These are phyloP conservation scores for Ophiostoma montium DNA, from an alignment of 2,329 filamentous ascomycete species.

Conservation along the genomic window DNA sequence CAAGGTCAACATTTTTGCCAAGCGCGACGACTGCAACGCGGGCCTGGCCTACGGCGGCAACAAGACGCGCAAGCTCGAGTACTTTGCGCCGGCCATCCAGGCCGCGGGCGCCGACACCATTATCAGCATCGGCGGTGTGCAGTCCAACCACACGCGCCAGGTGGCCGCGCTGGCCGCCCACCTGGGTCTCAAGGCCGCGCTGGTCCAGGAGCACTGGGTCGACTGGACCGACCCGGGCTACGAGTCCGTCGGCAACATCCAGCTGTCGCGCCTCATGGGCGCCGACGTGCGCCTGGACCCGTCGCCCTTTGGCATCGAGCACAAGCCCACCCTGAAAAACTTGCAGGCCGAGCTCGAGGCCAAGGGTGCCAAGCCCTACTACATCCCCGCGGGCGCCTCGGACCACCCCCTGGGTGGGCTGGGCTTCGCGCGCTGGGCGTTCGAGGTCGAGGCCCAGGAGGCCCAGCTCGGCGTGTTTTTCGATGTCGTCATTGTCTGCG, in stretches of 20 bases:
- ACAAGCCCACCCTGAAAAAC: conserved; percentile 49
- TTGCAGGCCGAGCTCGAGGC: conserved; percentile 23
- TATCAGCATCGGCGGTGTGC: conserved; percentile 52
- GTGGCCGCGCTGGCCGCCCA: conserved; percentile 48
- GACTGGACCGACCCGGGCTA: conserved; percentile 46
- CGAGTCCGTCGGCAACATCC: conserved; percentile 54
- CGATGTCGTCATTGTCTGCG: conserved; percentile 53
- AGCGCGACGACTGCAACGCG: conserved; percentile 59
- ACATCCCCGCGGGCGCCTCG: conserved; percentile 57
- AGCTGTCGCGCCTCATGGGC: conserved; percentile 53
- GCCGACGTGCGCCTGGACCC: conserved; percentile 48
- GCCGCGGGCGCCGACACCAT: conserved; percentile 44
- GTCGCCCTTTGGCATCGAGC: conserved; percentile 51
- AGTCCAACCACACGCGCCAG: conserved; percentile 56
- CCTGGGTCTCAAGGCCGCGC: conserved; percentile 39
- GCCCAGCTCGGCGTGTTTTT: conserved; percentile 47
- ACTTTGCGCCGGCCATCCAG: conserved; percentile 49
- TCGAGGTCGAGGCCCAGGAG: conserved; percentile 54
- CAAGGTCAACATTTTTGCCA: conserved; percentile 51
- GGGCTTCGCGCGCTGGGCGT: conserved; percentile 57
- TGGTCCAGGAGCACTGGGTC: conserved; percentile 58
- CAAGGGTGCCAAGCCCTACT: conserved; percentile 43
- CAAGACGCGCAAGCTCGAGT: conserved; percentile 58
- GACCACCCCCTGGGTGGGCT: conserved; percentile 57
- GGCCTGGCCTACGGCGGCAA: conserved; percentile 54